Conservation (phyloP, 306 rosid species). For the Crotalaria pallida region DNA sequence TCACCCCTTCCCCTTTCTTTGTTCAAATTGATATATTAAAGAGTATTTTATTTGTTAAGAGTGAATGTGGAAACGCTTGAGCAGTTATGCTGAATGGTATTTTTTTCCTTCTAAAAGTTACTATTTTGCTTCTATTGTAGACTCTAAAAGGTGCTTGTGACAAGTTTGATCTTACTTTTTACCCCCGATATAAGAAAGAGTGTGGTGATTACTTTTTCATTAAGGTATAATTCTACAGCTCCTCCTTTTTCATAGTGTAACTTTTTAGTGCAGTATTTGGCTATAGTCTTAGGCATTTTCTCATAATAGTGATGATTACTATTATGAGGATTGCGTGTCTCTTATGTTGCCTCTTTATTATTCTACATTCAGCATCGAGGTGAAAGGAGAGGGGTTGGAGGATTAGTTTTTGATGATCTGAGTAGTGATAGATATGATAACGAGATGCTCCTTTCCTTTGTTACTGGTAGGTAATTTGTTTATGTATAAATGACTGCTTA, state of each 20-base stretch:
- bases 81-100: not conserved
- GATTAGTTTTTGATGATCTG: slow-evolving; percentile 91
- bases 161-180: slow-evolving; percentile 92
- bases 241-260: slow-evolving; percentile 2
- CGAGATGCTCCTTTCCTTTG: slow-evolving; percentile 97
- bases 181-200: slow-evolving; percentile 95
- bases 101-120: slow-evolving; percentile 10
- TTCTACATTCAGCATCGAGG: slow-evolving; percentile 73
- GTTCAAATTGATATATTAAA: not conserved
- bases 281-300: not conserved
- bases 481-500: slow-evolving; percentile 3
- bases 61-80: not conserved
- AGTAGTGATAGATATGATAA: slow-evolving; percentile 97
- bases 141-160: slow-evolving; percentile 78
- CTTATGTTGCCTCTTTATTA: slow-evolving; percentile 32
- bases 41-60: not conserved
- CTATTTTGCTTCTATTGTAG: slow-evolving; percentile 34
- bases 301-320: not conserved
- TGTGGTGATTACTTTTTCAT: slow-evolving; percentile 95
- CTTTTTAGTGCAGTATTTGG: slow-evolving; percentile 3
- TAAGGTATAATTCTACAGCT: slow-evolving; percentile 51
- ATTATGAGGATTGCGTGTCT: not conserved
- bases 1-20: not conserved
- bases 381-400: slow-evolving; percentile 96
- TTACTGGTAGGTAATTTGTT: slow-evolving; percentile 68